Percentiles rank a stretch among this genome's conserved stretches.
Conservation (phyloP, 441 rosid genomes). For the Erodium moschatum region DNA sequence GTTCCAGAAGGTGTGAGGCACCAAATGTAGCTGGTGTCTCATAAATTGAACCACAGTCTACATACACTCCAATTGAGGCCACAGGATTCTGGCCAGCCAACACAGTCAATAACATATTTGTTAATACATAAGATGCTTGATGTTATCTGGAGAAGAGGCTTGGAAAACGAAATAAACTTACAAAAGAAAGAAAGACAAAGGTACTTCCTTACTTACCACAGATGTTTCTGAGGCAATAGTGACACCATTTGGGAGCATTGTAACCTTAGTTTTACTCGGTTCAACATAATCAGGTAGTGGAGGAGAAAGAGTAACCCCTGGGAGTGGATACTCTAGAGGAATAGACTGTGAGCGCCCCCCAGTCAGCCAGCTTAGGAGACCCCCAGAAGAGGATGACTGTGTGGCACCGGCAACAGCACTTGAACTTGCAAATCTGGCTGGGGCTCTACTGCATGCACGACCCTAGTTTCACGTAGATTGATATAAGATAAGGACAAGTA, state of each 20-base stretch:
- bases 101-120: constrained; percentile 15
- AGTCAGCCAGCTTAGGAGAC: constrained; percentile 58
- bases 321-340: constrained; percentile 51
- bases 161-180: background rate
- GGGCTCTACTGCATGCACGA: constrained; percentile 20
- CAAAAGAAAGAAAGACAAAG: background rate
- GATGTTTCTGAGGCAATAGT: constrained; percentile 65
- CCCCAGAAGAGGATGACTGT: constrained; percentile 42
- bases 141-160: background rate
- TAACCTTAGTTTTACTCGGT: constrained; percentile 45
- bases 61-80: constrained; percentile 70
- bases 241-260: constrained; percentile 65
- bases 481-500: background rate
- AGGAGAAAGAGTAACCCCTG: constrained; percentile 51
- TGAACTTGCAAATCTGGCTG: constrained; percentile 47
- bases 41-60: constrained; percentile 75
- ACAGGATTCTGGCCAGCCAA: constrained; percentile 47
- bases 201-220: constrained; percentile 25
- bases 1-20: constrained; percentile 74
- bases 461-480: constrained; percentile 28
- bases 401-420: constrained; percentile 38
- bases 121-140: constrained; percentile 6
- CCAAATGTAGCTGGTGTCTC: constrained; percentile 69
- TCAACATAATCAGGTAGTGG: constrained; percentile 57
- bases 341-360: constrained; percentile 39